A percentile compares a stretch with the other conserved stretches of the same genome.
phyloP scores from a whole-genome alignment of 768 basidiomycete genomes.

The Mycena kentingensis region DNA sequence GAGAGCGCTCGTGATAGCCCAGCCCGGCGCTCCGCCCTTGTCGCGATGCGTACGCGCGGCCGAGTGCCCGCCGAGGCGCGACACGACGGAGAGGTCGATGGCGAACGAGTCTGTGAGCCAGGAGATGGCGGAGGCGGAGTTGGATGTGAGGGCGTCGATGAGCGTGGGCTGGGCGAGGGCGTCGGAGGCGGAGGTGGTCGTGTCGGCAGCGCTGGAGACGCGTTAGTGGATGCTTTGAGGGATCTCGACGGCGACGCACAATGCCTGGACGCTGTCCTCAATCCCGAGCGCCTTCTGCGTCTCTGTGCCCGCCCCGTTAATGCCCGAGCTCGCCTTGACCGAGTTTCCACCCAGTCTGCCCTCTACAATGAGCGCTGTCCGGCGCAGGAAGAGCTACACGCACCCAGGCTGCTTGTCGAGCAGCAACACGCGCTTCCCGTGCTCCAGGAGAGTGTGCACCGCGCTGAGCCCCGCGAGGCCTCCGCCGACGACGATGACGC shows the following conservation, averaged over 20 bases:
- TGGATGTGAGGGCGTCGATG: slow-evolving; percentile 28
- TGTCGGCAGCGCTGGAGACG: slow-evolving; percentile 23
- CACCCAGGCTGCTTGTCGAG: slow-evolving; percentile 49
- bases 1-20: slow-evolving; percentile 29
- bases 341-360: slow-evolving; percentile 27
- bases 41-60: slow-evolving; percentile 28
- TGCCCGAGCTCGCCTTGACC: slow-evolving; percentile 33
- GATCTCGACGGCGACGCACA: slow-evolving; percentile 15
- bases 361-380: neutral
- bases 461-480: slow-evolving; percentile 72
- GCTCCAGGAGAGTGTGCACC: slow-evolving; percentile 77
- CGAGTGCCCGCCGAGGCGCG: slow-evolving; percentile 27
- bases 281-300: slow-evolving; percentile 24
- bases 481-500: slow-evolving; percentile 68
- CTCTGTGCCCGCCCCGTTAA: slow-evolving; percentile 29
- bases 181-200: slow-evolving; percentile 23
- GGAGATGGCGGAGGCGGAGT: slow-evolving; percentile 27
- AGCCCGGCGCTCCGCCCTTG: slow-evolving; percentile 29
- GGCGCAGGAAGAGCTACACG: neutral
- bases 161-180: slow-evolving; percentile 25
- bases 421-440: slow-evolving; percentile 69
- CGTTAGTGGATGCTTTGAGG: neutral
- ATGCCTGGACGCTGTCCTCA: slow-evolving; percentile 21
- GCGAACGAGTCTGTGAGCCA: slow-evolving; percentile 27
- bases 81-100: slow-evolving; percentile 31